Conservation (phyloP, 306 rosid genomes). For the Rosa chinensis region DNA sequence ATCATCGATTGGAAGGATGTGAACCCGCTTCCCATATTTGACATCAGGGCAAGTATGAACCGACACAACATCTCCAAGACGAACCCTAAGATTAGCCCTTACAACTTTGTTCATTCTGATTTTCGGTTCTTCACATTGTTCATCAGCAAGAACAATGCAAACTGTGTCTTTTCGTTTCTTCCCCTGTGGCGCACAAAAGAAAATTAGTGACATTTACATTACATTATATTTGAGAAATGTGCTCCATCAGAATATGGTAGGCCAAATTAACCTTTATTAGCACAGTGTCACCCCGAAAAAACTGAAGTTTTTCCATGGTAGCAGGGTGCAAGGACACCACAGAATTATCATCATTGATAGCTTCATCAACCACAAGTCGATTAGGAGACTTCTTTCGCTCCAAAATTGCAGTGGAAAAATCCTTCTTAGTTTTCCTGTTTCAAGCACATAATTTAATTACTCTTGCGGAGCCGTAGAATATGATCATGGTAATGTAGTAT, state of each 20-base stretch:
- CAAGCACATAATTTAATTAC: not conserved
- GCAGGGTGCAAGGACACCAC: slow-evolving; percentile 54
- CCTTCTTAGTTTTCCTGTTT: slow-evolving; percentile 52
- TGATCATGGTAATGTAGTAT: not conserved
- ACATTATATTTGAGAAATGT: not conserved
- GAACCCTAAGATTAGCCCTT: slow-evolving; percentile 52
- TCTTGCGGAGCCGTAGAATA: not conserved
- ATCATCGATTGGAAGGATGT: slow-evolving; percentile 65
- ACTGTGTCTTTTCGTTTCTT: slow-evolving; percentile 64
- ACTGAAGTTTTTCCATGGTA: slow-evolving; percentile 59
- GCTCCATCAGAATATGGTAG: not conserved
- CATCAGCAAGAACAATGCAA: slow-evolving; percentile 62
- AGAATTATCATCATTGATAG: slow-evolving; percentile 59
- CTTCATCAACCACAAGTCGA: slow-evolving; percentile 63
- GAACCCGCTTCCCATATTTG: slow-evolving; percentile 61
- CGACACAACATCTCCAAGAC: slow-evolving; percentile 64
- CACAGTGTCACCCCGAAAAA: slow-evolving; percentile 56
- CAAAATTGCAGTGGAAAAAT: slow-evolving; percentile 58
- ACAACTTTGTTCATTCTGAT: slow-evolving; percentile 72
- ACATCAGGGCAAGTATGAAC: slow-evolving; percentile 60
- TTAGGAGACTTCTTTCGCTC: slow-evolving; percentile 71
- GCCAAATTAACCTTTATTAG: slow-evolving; percentile 44
- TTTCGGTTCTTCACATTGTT: slow-evolving; percentile 55
- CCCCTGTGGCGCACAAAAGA: slow-evolving; percentile 32
- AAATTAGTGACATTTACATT: not conserved